Conservation (phyloP, 73 alveolate species). For the Paramecium caudatum region DNA sequence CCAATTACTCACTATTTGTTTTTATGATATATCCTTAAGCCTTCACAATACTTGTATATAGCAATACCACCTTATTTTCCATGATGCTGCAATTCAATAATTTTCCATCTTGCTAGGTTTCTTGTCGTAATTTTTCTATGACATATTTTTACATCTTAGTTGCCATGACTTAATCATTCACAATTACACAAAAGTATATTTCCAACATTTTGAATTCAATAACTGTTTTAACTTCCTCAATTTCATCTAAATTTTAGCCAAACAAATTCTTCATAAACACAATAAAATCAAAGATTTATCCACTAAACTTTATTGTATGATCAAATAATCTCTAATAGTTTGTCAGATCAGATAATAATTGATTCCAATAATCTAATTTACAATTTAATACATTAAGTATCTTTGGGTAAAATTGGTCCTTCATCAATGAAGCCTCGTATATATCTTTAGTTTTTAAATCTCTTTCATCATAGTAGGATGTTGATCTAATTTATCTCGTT, state of each 20-base stretch:
- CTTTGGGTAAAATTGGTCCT: constrained; percentile 30
- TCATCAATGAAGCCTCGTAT: constrained; percentile 13
- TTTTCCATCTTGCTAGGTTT: not conserved
- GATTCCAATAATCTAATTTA: constrained; percentile 12
- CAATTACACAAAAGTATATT: not conserved
- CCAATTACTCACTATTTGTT: constrained; percentile 1
- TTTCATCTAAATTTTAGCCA: not conserved
- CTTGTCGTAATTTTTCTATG: not conserved
- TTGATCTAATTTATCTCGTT: constrained; percentile 12
- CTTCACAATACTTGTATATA: constrained; percentile 16
- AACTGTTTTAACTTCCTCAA: not conserved
- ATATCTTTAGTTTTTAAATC: constrained; percentile 16
- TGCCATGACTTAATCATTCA: not conserved
- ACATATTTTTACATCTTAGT: not conserved
- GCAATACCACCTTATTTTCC: not conserved
- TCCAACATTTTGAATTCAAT: constrained; percentile 22
- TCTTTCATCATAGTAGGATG: not conserved
- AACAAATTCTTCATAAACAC: not conserved
- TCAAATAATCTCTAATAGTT: constrained; percentile 14
- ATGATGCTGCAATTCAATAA: not conserved
- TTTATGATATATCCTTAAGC: constrained; percentile 23
- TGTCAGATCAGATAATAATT: constrained; percentile 15
- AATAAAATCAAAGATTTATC: not conserved
- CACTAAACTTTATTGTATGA: constrained; percentile 22
- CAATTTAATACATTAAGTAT: not conserved